Conservation (phyloP, 1,139 yeast genomes). For the Yamadazyma friedrichii region DNA sequence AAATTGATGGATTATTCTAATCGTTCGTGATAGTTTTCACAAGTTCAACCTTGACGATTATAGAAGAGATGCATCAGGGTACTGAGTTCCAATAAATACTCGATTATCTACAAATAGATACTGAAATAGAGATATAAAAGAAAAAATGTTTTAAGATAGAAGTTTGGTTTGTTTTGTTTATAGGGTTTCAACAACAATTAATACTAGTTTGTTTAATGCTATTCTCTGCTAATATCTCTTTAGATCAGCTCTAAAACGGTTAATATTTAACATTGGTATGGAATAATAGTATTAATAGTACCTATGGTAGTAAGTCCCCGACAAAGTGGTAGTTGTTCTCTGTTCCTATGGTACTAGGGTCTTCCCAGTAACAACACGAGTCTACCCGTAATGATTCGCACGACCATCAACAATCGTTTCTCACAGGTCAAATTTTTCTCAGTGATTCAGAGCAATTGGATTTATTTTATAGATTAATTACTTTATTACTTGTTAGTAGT, state of each 20-base stretch:
- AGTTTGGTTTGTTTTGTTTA: constrained; percentile 3
- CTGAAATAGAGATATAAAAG: too few relatives aligned
- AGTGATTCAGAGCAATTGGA: too few relatives aligned
- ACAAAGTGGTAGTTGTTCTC: too few relatives aligned
- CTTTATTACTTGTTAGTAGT: too few relatives aligned
- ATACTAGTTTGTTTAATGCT: not conserved
- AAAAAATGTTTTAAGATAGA: constrained; percentile 1
- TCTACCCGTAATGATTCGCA: not conserved
- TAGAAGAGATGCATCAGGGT: too few relatives aligned
- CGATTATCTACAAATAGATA: constrained; percentile 2
- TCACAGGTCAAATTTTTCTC: not conserved
- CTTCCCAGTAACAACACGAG: not conserved
- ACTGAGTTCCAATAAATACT: too few relatives aligned
- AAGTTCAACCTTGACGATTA: constrained; percentile 11
- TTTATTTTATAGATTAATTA: too few relatives aligned
- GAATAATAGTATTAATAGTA: not conserved
- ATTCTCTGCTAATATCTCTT: too few relatives aligned
- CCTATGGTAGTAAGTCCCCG: too few relatives aligned
- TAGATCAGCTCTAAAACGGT: too few relatives aligned
- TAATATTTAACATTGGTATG: too few relatives aligned
- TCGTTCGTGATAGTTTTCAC: not conserved
- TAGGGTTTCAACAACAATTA: constrained; percentile 9
- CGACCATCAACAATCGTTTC: not conserved
- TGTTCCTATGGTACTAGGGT: too few relatives aligned
- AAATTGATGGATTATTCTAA: constrained; percentile 81